Base-by-base conservation (phyloP, 495 filamentous ascomycete species). In the Peziza echinospora region DNA sequence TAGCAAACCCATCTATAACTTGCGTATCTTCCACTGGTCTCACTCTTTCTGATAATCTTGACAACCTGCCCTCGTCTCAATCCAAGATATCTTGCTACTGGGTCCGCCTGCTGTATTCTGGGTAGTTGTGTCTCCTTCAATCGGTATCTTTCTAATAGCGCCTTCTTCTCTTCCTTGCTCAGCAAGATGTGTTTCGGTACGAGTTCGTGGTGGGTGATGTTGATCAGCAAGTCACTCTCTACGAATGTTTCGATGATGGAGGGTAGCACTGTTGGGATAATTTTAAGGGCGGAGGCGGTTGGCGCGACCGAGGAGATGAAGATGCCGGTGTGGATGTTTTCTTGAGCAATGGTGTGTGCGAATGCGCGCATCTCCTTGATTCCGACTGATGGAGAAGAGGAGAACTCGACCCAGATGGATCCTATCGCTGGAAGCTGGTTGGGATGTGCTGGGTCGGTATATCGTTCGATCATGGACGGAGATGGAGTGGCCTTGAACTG, bases 81-180 rank as follows among this genome's bases (percentile, higher is more conserved):
- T 17, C 91, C 89, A 44, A 93, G 64, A 63, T 94, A 97, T 59
- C 78, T 75, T 26, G 89, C 82, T 26, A 97, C 84, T 11, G 89
- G 89, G 65, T 97, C 89, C 41, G 77, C 79, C 44, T 77, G 67
- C 64, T 93, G 77, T 49, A 97, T 96, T 47, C 89, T 72, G 9
- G 89, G 89, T 57, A 97, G 64, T 66, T 97, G 89, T 26, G 80
- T 92, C 71, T 97, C 89, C 76, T 93, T 94, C 57, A 97, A 67
- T 44, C 89, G 71, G 64, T 97, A 97, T 44, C 89, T 69, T 63
- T 83, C 72, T 47, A 97, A 65, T 53, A 97, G 64, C 28, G 73
- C 71, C 46, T 62, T 67, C 71, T 93, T 93, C 70, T 97, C 91
- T 57, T 89, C 84, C 37, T 75, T 71, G 58, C 80, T 87, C 37